Base-by-base conservation (phyloP, 1,139 yeast species). In the Suhomyces yuchorum region DNA sequence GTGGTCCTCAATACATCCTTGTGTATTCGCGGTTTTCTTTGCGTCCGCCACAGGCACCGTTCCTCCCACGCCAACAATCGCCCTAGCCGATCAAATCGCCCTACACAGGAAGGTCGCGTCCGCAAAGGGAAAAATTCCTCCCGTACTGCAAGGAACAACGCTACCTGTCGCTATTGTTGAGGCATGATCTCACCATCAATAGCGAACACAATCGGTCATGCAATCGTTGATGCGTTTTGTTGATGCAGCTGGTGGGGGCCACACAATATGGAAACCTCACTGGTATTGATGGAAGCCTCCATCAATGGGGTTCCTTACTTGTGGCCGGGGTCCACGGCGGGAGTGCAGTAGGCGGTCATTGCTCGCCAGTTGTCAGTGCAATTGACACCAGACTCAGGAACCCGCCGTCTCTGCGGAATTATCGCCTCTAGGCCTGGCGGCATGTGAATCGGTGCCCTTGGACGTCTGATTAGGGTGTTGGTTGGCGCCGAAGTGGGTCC, bases 51-150 rank as follows among this genome's bases (percentile, higher is more conserved):
- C 34, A 30, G 34, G 34, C 34, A 30, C 34, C 17, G 34, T 30
- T 30, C 34, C 34, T 14, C 34, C 9, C 8, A 30, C 9, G 18
- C 34, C 28, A 37, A 37, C 39, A 37, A 37, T 39, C 12, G 28
- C 36, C 26, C 42, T 30, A 19, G 22, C 34, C 18, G 23, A 19
- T 20, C 36, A 22, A 26, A 39, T 20, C 26, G 42, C 42, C 24
- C 42, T 20, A 39, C 22, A 19, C 42, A 37, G 39, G n/a, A 18
- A 8, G 28, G 9, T 40, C 47, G 47, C 47, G 44, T 44, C 47
- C 47, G 28, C 33, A 40, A 40, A 36, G n/a, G 47, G 47, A 35
- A 44, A 44, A 40, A 44, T 28, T 23, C 20, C 35, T 26, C 5
- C 17, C 17, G 12, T 6, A 11, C 43, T 39, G 47, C 43, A 39